Evolutionary conservation across 768 basidiomycete species (phyloP), one percentile per base, ranked within the genome.

Genomic region (Termitomyces sp.): DNA sequence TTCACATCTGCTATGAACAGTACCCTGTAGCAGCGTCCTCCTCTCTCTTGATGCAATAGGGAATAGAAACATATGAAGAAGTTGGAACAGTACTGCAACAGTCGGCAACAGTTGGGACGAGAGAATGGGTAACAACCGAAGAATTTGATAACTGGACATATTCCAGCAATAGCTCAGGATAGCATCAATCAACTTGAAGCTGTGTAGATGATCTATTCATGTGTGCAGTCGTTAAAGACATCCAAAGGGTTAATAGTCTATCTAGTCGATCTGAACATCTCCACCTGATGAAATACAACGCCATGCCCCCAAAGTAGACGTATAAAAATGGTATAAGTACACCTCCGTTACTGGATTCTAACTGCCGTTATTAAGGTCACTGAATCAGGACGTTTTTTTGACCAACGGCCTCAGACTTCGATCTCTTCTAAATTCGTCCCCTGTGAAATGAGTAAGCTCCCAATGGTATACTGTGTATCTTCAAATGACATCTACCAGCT

Each of bases 361-460:
- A 36, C 39, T 3, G 52, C 37, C 18, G 15, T 39, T 15, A 18
- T 7, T 9, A 8, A n/a, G 37, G 18, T 36, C n/a, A n/a, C 39
- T 41, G 39, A 41, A 41, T 20, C n/a, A 9, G 34, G 9, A 51
- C 9, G 15, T 22, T 5, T 51, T n/a, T 33, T 24, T 7, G 9
- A 37, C 18, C 24, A 52, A 41, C 12, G 37, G n/a, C 48, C 22
- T 73, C 39, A 93, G 20, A 93, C 79, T 69, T 92, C 90, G 57
- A 92, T 91, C 10, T 86, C 89, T 70, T 94, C 91, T 57, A 92
- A 66, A 70, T 90, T 93, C 9, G 90, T 94, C 34, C 91, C 91
- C 91, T 92, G 62, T 10, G 10, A 44, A 31, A 20, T 31, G 18
- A 28, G 18, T 53, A 22, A 58, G 47, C 47, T 15, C 26, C 31